Evolutionary conservation across 2,329 filamentous ascomycete genomes (phyloP).

Genomic region (Hymenoscyphus occultus): DNA sequence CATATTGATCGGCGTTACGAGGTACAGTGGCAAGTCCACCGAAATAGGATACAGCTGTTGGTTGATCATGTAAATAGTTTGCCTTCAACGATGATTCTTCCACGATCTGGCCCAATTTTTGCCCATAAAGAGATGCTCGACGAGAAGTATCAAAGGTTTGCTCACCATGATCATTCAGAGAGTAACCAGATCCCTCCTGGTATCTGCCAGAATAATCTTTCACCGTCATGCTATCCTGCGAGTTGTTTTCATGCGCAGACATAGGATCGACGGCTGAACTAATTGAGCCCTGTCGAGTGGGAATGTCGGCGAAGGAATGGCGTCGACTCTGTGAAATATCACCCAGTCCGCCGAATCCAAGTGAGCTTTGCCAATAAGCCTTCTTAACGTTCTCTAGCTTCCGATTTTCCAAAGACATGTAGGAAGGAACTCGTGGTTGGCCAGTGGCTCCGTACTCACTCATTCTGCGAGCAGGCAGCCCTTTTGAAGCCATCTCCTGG

Average conservation of each 20-base stretch:
- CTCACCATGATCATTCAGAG: constrained; percentile 38
- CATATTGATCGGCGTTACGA: constrained; percentile 26
- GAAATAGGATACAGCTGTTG: constrained; percentile 36
- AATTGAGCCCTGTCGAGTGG: constrained; percentile 61
- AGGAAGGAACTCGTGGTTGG: constrained; percentile 34
- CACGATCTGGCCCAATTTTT: constrained; percentile 20
- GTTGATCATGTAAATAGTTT: constrained; percentile 25
- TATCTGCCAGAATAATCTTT: constrained; percentile 33
- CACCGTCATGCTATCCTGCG: constrained; percentile 33
- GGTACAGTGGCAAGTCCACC: constrained; percentile 29
- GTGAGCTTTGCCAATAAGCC: constrained; percentile 67
- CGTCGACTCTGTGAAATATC: constrained; percentile 72
- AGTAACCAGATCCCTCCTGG: constrained; percentile 31
- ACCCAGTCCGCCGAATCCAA: constrained; percentile 59
- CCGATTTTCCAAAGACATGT: constrained; percentile 53
- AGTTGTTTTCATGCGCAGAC: constrained; percentile 37
- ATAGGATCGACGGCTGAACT: constrained; percentile 55
- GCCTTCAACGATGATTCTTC: constrained; percentile 18
- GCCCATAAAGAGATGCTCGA: constrained; percentile 19
- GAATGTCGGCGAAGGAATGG: constrained; percentile 74
- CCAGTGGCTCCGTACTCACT: constrained; percentile 37
- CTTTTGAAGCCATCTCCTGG: constrained; percentile 33
- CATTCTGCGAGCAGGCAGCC: constrained; percentile 36
- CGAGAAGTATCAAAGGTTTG: constrained; percentile 20
- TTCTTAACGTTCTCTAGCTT: constrained; percentile 65